phyloP scores from a whole-genome alignment of 495 filamentous ascomycete genomes.

The Penicillium cosmopolitanum region DNA sequence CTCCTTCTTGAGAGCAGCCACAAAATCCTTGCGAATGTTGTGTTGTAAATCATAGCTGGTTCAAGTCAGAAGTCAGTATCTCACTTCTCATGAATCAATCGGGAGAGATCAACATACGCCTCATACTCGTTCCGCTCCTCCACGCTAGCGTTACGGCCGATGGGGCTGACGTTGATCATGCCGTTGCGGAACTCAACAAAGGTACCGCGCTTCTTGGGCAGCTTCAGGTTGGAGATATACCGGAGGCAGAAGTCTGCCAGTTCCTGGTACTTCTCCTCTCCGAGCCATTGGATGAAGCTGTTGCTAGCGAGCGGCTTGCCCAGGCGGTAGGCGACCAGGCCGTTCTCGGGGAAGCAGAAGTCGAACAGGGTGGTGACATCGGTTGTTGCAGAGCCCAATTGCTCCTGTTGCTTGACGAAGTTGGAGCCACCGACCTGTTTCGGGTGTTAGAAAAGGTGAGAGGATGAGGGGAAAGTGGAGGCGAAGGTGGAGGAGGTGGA shows the following conservation, averaged over 20 bases:
- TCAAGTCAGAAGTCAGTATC: constrained; percentile 20
- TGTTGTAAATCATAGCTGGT: constrained; percentile 70
- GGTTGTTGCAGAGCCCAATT: constrained; percentile 69
- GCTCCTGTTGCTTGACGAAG: constrained; percentile 92
- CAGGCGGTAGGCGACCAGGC: constrained; percentile 84
- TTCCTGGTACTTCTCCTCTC: constrained; percentile 89
- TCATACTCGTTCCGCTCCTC: constrained; percentile 81
- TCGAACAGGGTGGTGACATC: constrained; percentile 84
- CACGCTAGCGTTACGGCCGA: constrained; percentile 87
- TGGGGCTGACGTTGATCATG: constrained; percentile 93
- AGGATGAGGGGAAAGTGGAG: constrained; percentile 16
- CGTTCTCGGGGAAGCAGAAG: constrained; percentile 96
- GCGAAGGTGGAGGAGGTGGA: constrained; percentile 6
- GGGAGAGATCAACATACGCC: constrained; percentile 35
- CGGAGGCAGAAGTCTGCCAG: constrained; percentile 83
- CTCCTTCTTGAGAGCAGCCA: constrained; percentile 73
- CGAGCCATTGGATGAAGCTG: constrained; percentile 88
- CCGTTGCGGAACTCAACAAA: constrained; percentile 96
- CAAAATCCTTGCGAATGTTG: constrained; percentile 71
- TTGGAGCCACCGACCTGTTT: constrained; percentile 74
- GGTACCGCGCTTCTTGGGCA: constrained; percentile 88
- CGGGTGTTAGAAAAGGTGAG: background rate
- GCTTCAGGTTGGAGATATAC: constrained; percentile 85
- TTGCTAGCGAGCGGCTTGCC: constrained; percentile 71
- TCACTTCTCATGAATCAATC: background rate